Evolutionary conservation across 305 asterid genomes (phyloP).

Genomic region (Euphrasia arctica): DNA sequence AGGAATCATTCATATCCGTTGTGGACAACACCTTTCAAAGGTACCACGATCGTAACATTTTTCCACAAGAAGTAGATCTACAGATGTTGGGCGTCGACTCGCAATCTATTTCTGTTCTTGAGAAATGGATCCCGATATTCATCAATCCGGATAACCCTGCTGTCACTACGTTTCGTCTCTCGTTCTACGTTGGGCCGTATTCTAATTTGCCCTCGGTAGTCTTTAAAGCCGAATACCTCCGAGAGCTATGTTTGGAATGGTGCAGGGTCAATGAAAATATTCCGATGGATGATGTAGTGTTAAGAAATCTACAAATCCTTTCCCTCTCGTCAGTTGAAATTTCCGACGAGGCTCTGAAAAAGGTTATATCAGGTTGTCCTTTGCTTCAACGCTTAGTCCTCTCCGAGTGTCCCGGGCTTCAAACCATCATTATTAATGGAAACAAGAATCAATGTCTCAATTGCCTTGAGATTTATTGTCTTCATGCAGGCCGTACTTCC

Average conservation of each 20-base stretch:
- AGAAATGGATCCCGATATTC: too few relatives aligned
- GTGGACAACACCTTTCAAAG: too few relatives aligned
- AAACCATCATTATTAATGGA: background rate
- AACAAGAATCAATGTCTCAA: background rate
- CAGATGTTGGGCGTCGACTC: background rate
- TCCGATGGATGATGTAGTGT: background rate
- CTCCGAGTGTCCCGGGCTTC: background rate
- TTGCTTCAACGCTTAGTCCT: background rate
- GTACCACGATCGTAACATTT: too few relatives aligned
- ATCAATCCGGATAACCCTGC: too few relatives aligned
- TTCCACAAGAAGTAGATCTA: too few relatives aligned
- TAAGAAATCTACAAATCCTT: background rate
- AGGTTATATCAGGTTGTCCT: background rate
- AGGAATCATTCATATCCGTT: too few relatives aligned
- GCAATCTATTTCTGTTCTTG: too few relatives aligned
- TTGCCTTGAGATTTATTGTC: background rate
- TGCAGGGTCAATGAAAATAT: background rate
- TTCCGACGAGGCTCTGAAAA: too few relatives aligned
- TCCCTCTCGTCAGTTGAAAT: background rate
- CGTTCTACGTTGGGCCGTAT: too few relatives aligned
- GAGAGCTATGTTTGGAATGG: background rate
- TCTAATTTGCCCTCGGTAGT: too few relatives aligned
- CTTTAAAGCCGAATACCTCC: too few relatives aligned
- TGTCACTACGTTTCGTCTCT: too few relatives aligned
- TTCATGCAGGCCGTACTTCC: background rate